These are phyloP conservation scores for Aspergillus floridensis DNA, from an alignment of 2,329 filamentous ascomycete species.

Conservation along the genomic window DNA sequence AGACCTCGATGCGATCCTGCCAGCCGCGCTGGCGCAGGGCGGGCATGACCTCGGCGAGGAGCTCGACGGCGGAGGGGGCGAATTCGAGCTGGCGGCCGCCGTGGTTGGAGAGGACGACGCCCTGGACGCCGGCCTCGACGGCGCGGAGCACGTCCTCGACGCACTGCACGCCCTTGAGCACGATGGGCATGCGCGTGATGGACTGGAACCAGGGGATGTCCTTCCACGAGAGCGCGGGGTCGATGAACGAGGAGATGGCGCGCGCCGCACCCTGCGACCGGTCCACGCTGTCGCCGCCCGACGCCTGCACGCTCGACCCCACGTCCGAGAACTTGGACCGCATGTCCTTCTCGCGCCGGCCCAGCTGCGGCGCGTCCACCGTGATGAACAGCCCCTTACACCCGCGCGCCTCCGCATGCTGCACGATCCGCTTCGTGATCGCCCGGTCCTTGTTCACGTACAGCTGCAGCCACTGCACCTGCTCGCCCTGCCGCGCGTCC, in stretches of 20 bases:
- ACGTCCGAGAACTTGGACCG: constrained; percentile 83
- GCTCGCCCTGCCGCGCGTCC: constrained; percentile 73
- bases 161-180: constrained; percentile 93
- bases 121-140: constrained; percentile 77
- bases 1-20: constrained; percentile 79
- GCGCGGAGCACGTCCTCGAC: constrained; percentile 92
- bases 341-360: constrained; percentile 97
- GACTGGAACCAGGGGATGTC: constrained; percentile 90
- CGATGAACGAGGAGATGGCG: constrained; percentile 95
- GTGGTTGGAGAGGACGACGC: constrained; percentile 93
- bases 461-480: constrained; percentile 94
- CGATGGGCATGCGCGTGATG: constrained; percentile 91
- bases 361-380: constrained; percentile 93
- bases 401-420: constrained; percentile 86
- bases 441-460: constrained; percentile 95
- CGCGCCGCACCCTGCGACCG: constrained; percentile 88
- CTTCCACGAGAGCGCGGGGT: constrained; percentile 88
- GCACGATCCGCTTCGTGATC: constrained; percentile 84
- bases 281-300: constrained; percentile 67
- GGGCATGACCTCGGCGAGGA: constrained; percentile 91
- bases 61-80: constrained; percentile 81
- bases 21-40: constrained; percentile 71
- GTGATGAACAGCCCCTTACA: constrained; percentile 98
- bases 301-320: constrained; percentile 75
- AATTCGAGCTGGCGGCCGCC: constrained; percentile 93